Evolutionary conservation across 208 protist genomes (phyloP), one percentile per base, ranked within the genome.

Genomic region (Leishmania turanica): DNA sequence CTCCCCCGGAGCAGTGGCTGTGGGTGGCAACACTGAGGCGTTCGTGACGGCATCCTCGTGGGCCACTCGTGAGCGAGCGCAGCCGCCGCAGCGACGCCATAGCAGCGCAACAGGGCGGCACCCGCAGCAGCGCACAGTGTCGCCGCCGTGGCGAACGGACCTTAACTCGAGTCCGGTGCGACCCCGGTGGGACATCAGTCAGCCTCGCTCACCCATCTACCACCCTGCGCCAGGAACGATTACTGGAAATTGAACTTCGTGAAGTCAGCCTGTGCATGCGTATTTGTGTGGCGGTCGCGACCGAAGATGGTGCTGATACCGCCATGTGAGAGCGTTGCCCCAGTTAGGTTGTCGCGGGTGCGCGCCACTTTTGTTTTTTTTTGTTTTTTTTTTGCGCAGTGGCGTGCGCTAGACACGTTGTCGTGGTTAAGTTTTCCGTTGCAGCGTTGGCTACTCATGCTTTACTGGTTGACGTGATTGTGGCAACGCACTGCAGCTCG

Each of bases 141-240:
- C 91, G 17, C 91, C 91, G 4, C 91, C 91, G 45, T 95, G 92
- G 91, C 78, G 92, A 34, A 96, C 92, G n/a, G 92, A 96, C 47
- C 76, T 86, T 6, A 96, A 96, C 70, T 85, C 87, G 24, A 78
- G 71, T 17, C 86, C 89, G 19, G 42, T 91, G n/a, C 84, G 85
- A 8, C 92, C 86, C 0, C 86, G 84, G 66, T 96, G 92, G 91
- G 93, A 88, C 75, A 75, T 89, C 64, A 83, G 83, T 24, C 89
- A 90, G 68, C 89, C 92, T 15, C 90, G 79, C 75, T 87, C 82
- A 7, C 85, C 87, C 21, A 40, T 88, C 27, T 76, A 79, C 37
- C 76, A 79, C 68, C 64, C 84, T 40, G 49, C 74, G 15, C 21
- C 82, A 7, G n/a, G 77, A 31, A 65, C 77, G 42, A 64, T 21